Evolutionary conservation across 176 grass and related monocot genomes (phyloP).

Genomic region (Melocanna baccifera): DNA sequence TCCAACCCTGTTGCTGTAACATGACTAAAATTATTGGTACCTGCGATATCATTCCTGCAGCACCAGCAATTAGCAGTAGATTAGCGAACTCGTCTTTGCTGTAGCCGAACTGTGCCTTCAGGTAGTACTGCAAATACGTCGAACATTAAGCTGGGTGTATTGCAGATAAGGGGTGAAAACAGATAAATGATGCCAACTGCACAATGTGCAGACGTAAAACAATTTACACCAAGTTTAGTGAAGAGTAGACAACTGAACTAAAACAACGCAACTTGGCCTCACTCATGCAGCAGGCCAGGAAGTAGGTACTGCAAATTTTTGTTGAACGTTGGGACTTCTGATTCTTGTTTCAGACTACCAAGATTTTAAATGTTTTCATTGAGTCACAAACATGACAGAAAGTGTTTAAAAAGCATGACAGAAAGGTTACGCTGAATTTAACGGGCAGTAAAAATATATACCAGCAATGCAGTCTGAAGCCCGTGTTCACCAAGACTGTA

Average conservation of each 20-base stretch:
- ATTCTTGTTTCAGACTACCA: neutral
- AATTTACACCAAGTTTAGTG: neutral
- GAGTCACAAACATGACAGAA: neutral
- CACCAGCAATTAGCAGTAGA: conserved; percentile 62
- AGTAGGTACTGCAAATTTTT: neutral
- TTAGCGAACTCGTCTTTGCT: conserved; percentile 93
- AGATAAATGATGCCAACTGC: neutral
- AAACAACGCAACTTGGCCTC: neutral
- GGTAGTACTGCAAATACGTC: conserved; percentile 62
- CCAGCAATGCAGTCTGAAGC: conserved; percentile 70
- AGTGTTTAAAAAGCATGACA: neutral
- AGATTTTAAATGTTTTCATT: neutral
- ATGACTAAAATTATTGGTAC: conserved; percentile 32
- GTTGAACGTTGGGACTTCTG: neutral
- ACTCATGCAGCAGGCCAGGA: neutral
- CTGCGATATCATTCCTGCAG: conserved; percentile 75
- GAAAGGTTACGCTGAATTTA: neutral
- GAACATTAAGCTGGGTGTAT: neutral
- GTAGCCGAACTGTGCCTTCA: conserved; percentile 83
- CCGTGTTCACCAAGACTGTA: conserved; percentile 79
- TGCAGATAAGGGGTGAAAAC: neutral
- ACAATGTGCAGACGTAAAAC: neutral
- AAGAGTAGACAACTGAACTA: neutral
- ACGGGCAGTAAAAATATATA: neutral
- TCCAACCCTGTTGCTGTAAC: neutral